Evolutionary conservation across 2,329 filamentous ascomycete genomes (phyloP).

Genomic region (Aspergillus clavatus): DNA sequence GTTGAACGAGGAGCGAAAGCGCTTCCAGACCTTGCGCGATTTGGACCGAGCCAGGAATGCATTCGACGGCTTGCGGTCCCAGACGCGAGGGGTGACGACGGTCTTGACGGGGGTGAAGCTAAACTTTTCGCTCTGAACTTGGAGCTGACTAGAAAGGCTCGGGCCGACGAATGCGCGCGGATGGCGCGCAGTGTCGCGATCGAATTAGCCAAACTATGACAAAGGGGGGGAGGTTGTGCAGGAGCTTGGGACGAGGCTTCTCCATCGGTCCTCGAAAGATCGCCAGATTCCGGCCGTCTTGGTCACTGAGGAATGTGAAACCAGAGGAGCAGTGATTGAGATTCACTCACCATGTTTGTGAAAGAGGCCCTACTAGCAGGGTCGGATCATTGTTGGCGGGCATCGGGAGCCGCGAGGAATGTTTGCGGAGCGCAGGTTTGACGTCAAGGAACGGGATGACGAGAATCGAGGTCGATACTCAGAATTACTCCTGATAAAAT

Average conservation of each 20-base stretch:
- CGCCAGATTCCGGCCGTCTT: background rate
- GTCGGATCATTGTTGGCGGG: slow-evolving; percentile 4
- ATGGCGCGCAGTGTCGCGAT: background rate
- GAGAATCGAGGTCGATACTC: slow-evolving; percentile 5
- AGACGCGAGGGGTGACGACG: slow-evolving; percentile 34
- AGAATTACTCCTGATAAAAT: slow-evolving; percentile 1
- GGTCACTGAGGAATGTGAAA: background rate
- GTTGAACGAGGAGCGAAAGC: slow-evolving; percentile 35
- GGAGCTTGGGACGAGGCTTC: background rate
- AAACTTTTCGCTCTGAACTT: slow-evolving; percentile 25
- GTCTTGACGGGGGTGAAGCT: slow-evolving; percentile 41
- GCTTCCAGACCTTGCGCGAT: slow-evolving; percentile 45
- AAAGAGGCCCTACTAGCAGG: background rate
- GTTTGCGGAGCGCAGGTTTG: background rate
- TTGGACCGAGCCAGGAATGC: slow-evolving; percentile 37
- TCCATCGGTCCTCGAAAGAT: background rate
- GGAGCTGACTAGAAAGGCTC: background rate
- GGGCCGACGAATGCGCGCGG: background rate
- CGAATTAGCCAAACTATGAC: background rate
- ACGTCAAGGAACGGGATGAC: background rate
- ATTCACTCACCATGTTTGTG: slow-evolving; percentile 11
- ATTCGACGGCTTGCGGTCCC: slow-evolving; percentile 44
- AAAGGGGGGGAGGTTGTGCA: slow-evolving; percentile 1
- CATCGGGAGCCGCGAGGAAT: slow-evolving; percentile 7
- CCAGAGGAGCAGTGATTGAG: background rate